These are phyloP conservation scores for Erodium moschatum DNA, from an alignment of 441 rosid genomes.

Conservation along the genomic window DNA sequence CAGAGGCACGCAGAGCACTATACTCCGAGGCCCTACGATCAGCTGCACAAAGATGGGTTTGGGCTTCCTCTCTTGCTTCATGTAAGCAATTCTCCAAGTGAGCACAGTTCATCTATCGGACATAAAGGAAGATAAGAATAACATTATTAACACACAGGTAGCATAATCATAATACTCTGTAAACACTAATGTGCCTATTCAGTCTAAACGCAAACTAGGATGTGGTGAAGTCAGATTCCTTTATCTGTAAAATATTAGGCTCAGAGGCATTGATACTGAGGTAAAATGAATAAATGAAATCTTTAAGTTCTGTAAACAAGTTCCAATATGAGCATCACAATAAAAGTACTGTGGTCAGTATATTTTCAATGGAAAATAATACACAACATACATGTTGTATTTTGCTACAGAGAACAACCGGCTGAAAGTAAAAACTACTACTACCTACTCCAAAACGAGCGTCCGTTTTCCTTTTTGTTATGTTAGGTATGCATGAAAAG, in stretches of 20 bases:
- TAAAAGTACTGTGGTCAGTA: background rate
- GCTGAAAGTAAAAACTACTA: background rate
- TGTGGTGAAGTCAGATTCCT: background rate
- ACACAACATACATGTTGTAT: background rate
- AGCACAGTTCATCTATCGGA: slow-evolving; percentile 85
- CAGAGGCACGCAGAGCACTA: slow-evolving; percentile 70
- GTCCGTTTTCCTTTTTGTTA: background rate
- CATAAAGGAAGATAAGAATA: background rate
- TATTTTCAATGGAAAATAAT: background rate
- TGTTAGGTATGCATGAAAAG: background rate
- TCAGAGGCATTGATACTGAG: background rate
- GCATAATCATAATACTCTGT: background rate
- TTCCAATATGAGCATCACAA: background rate
- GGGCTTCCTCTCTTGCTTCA: slow-evolving; percentile 98
- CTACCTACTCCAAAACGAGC: background rate
- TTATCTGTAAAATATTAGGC: background rate
- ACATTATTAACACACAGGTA: background rate
- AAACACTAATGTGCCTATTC: background rate
- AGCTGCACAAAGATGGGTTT: slow-evolving; percentile 91
- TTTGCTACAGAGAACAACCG: background rate
- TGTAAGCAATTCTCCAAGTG: slow-evolving; percentile 96
- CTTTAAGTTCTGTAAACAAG: background rate
- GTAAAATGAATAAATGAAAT: background rate
- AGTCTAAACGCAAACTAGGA: background rate
- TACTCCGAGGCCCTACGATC: slow-evolving; percentile 87